A percentile compares a stretch with the other conserved stretches of the same genome.
Conservation (phyloP, 768 basidiomycete species). For the Daedaleopsis sinensis region DNA sequence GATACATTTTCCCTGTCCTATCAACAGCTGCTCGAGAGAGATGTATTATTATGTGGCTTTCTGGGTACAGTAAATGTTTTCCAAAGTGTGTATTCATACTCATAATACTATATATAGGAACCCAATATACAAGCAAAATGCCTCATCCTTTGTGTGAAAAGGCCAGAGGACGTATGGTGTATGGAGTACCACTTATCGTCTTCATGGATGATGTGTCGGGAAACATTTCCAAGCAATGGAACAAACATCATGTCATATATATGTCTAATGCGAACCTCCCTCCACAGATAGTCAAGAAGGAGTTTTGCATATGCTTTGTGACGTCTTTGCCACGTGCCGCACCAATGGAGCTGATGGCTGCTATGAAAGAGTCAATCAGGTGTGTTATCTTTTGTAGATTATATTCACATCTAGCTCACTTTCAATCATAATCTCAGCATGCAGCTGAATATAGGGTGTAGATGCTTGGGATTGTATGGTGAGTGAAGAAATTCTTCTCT, state of each 20-base stretch:
- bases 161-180: neutral
- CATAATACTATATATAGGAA: neutral
- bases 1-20: no score
- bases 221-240: constrained; percentile 4
- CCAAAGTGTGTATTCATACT: neutral
- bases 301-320: constrained; percentile 1
- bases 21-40: no score
- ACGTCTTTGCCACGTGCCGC: neutral
- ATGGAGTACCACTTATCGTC: neutral
- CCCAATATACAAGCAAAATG: neutral
- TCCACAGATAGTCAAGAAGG: neutral
- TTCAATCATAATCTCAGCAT: no score
- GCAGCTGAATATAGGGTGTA: neutral
- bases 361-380: neutral
- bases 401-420: neutral
- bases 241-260: constrained; percentile 3
- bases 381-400: neutral
- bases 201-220: constrained; percentile 12
- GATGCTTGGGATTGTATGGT: neutral
- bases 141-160: neutral
- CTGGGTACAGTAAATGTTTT: no score
- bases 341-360: constrained; percentile 2
- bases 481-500: neutral
- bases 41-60: no score
- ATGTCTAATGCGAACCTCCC: constrained; percentile 2